Evolutionary conservation across 2,329 filamentous ascomycete genomes (phyloP), one percentile per base, ranked within the genome.

Genomic region (Claviceps paspali): DNA sequence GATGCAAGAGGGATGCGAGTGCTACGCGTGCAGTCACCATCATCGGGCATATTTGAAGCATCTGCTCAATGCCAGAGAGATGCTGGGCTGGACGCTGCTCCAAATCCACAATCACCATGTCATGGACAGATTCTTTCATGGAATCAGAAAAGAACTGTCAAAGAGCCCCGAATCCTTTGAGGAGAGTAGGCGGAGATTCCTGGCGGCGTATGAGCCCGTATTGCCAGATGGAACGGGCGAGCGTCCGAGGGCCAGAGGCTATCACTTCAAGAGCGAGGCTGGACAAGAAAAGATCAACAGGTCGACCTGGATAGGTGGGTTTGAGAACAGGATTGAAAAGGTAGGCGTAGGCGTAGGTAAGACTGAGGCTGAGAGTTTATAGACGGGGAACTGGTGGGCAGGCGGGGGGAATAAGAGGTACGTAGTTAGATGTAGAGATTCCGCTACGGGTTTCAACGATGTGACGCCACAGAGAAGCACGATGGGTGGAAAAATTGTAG

Each of bases 51-150:
- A 83, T 57, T 52, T 98, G 26, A 80, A 86, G 45, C 91, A 98
- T 56, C 68, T 96, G 1, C 72, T 98, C 5, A 69, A 75, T 33
- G 86, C 91, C 1, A 92, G 87, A 52, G 91, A 98, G 59, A 96
- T 98, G 91, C 74, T 95, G 4, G 88, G 81, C 18, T 98, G 91
- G 91, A 82, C 80, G 0, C 67, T 98, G 6, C 67, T 98, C 6
- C 88, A 96, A 55, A 70, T 94, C 3, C 91, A 98, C 61, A 98
- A 98, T 54, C 78, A 92, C 54, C 68, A 77, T 42, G 61, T 81
- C 6, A 58, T 93, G 37, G 68, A 73, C 32, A 50, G 61, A 0
- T 94, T 96, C 62, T 94, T 96, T 55, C 56, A 63, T 0, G 70
- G 66, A 0, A 64, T 94, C 6, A 75, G 88, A 15, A 52, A 58